phyloP scores from a whole-genome alignment of 495 filamentous ascomycete genomes.

The Cercophora samala region DNA sequence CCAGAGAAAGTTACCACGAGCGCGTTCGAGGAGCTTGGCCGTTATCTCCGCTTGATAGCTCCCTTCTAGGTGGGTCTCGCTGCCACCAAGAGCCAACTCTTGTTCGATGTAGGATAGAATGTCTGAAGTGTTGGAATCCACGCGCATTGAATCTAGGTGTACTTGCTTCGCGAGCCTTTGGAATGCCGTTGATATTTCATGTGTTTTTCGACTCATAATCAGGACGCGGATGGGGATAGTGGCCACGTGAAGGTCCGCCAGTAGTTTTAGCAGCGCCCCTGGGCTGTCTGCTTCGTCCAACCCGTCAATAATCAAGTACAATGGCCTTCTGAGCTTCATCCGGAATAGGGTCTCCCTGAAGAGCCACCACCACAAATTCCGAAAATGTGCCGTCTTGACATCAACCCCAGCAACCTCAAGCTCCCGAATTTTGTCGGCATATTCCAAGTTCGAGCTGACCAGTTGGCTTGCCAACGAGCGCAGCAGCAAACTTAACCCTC shows the following conservation, averaged over 20 bases:
- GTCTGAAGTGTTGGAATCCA: neutral
- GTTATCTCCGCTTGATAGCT: neutral
- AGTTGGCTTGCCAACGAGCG: slow-evolving; percentile 37
- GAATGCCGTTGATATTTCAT: neutral
- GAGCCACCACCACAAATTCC: slow-evolving; percentile 40
- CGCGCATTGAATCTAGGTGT: slow-evolving; percentile 6
- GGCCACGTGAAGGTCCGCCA: neutral
- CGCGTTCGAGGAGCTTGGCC: neutral
- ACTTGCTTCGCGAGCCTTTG: slow-evolving; percentile 3
- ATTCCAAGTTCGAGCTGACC: slow-evolving; percentile 22
- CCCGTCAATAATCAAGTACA: slow-evolving; percentile 41
- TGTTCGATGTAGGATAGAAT: neutral
- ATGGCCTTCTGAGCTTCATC: slow-evolving; percentile 16
- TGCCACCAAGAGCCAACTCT: neutral
- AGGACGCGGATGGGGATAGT: neutral
- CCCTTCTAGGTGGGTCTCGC: too few species aligned
- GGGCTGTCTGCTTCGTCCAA: slow-evolving; percentile 35
- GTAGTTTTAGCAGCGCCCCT: neutral
- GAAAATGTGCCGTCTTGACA: slow-evolving; percentile 27
- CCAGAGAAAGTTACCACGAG: neutral
- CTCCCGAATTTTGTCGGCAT: slow-evolving; percentile 28
- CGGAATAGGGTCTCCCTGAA: slow-evolving; percentile 34
- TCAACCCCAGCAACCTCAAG: slow-evolving; percentile 17
- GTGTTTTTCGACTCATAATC: slow-evolving; percentile 1
- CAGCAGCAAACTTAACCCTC: slow-evolving; percentile 22